Percentiles rank a stretch among this genome's conserved stretches.
Conservation (phyloP, 306 rosid genomes). For the Pyrus pyrifolia region DNA sequence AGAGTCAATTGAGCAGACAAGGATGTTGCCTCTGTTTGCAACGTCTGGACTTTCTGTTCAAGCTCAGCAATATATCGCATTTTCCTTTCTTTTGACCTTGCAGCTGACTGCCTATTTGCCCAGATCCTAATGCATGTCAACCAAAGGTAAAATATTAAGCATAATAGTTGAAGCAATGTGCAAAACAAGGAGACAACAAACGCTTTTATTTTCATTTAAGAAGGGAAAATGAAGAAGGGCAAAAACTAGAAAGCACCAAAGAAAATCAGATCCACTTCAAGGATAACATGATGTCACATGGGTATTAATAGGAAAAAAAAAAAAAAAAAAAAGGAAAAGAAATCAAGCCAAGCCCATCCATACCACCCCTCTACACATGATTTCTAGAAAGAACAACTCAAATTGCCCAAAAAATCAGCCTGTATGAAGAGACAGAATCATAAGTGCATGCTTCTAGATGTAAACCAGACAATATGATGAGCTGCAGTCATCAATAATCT, state of each 20-base stretch:
- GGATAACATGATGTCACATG: neutral
- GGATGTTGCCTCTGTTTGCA: constrained; percentile 94
- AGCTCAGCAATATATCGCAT: constrained; percentile 95
- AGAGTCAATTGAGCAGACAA: constrained; percentile 90
- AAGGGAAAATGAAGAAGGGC: neutral
- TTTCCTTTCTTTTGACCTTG: constrained; percentile 97
- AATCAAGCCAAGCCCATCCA: neutral
- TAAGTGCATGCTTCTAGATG: neutral
- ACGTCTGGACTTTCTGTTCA: constrained; percentile 89
- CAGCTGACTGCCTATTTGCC: constrained; percentile 99
- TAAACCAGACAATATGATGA: neutral
- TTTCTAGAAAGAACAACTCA: neutral
- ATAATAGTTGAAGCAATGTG: neutral
- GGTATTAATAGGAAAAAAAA: neutral
- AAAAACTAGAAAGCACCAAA: neutral
- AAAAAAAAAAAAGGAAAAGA: neutral
- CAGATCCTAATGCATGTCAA: constrained; percentile 59
- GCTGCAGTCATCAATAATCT: neutral
- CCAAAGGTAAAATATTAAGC: constrained; percentile 13
- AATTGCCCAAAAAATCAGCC: neutral
- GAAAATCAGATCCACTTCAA: neutral
- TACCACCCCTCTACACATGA: neutral
- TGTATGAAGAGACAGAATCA: neutral
- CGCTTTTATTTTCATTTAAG: neutral
- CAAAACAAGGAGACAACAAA: neutral